Percentiles rank a stretch among this genome's conserved stretches.
Conservation (phyloP, 495 filamentous ascomycete genomes). For the Aspergillus homomorphus region DNA sequence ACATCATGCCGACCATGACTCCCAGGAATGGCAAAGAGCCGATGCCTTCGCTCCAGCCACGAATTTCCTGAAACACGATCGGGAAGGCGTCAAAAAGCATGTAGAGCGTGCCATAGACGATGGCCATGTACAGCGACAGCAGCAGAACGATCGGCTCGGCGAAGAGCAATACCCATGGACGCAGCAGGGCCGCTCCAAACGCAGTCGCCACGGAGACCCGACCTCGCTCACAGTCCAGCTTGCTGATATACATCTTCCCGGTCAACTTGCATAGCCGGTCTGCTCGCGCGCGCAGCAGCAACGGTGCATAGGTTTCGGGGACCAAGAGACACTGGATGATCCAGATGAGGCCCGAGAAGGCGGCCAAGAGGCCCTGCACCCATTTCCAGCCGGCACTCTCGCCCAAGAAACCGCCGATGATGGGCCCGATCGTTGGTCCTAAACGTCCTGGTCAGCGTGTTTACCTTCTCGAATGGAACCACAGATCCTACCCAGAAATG, state of each 20-base stretch:
- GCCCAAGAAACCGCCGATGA: slow-evolving; percentile 55
- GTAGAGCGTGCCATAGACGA: slow-evolving; percentile 68
- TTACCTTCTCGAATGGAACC: too few relatives aligned
- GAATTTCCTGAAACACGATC: slow-evolving; percentile 66
- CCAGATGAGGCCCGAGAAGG: slow-evolving; percentile 24
- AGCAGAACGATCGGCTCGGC: slow-evolving; percentile 59
- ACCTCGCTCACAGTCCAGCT: slow-evolving; percentile 43
- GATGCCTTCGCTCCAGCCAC: slow-evolving; percentile 47
- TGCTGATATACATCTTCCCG: slow-evolving; percentile 49
- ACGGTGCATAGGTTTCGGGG: slow-evolving; percentile 59
- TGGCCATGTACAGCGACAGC: slow-evolving; percentile 61
- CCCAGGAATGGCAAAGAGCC: slow-evolving; percentile 68
- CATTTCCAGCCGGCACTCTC: slow-evolving; percentile 56
- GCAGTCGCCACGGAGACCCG: slow-evolving; percentile 32
- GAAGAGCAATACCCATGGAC: slow-evolving; percentile 55
- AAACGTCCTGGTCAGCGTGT: too few relatives aligned
- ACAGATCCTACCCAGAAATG: slow-evolving; percentile 50
- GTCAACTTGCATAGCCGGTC: slow-evolving; percentile 48
- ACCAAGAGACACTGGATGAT: slow-evolving; percentile 42
- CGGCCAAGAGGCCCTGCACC: slow-evolving; percentile 48
- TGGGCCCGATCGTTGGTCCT: slow-evolving; percentile 53
- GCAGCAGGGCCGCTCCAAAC: slow-evolving; percentile 43
- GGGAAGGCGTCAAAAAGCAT: slow-evolving; percentile 74
- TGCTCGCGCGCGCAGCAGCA: slow-evolving; percentile 53
- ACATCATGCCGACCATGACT: slow-evolving; percentile 71